Evolutionary conservation across 441 rosid species (phyloP), one percentile per base, ranked within the genome.

Genomic region (Erysimum pusillum): DNA sequence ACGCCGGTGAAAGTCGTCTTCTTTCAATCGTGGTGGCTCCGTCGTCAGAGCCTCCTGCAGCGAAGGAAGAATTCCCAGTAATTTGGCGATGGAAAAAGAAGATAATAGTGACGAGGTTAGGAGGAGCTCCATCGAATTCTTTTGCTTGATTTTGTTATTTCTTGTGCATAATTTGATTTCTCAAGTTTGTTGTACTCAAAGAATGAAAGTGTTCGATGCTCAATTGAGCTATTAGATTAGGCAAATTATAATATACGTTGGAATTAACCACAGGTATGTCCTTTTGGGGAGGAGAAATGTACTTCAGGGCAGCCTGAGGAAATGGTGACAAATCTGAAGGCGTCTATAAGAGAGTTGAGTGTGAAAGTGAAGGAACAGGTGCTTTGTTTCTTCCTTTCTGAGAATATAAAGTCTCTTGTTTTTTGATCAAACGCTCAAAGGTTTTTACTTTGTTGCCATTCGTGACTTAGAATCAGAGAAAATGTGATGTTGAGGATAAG

Each of bases 391-490:
- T 38, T 56, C 15, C 28, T 15, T 35, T 39, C 3, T 51, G 17
- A 25, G 38, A 22, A 49, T 34, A 57, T 3, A 1, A 59, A 5
- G 41, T 59, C 34, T 61, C 35, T 46, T 18, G 54, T 17, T 69
- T 60, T 22, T 20, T 58, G 63, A 58, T 64, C 28, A 31, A 49
- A 22, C 35, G 17, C 18, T 78, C 65, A 66, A 17, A 22, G 31
- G 13, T 31, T 51, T 51, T 71, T 36, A 44, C 15, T 53, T 63
- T 67, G 48, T 46, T 54, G 20, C 25, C 10, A 12, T 61, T 56
- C 67, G 20, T 71, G 51, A 56, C 59, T 66, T 79, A 85, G 95
- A 82, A 84, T 69, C 83, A 78, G 76, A 87, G 73, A 59, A 85
- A 80, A 67, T 63, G 69, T 60, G 58, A 62, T 63, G 57, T 83